Conservation (phyloP, 2,329 filamentous ascomycete genomes). For the Furcasterigmium furcatum region DNA sequence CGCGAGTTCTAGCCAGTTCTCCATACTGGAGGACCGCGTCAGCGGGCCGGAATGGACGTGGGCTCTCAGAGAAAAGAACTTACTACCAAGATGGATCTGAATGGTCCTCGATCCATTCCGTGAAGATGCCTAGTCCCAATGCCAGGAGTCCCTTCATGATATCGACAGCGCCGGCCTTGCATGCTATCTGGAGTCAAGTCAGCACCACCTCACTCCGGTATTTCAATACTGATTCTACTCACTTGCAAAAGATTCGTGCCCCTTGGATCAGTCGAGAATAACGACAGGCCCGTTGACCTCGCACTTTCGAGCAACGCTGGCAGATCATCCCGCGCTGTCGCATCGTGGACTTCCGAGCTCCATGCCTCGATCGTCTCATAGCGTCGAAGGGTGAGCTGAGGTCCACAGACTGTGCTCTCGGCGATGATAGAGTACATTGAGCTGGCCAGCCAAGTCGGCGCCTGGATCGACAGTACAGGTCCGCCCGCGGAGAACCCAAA, state of each 20-base stretch:
- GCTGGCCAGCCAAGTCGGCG: not conserved
- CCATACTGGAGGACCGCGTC: no score
- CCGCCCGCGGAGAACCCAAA: no score
- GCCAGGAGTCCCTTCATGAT: not conserved
- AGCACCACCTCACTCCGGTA: no score
- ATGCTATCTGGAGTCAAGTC: not conserved
- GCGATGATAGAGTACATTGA: not conserved
- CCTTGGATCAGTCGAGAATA: not conserved
- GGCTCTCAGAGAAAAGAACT: no score
- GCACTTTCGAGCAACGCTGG: not conserved
- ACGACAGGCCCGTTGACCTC: not conserved
- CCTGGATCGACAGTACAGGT: not conserved
- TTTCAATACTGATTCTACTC: no score
- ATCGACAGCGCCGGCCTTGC: not conserved
- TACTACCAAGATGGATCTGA: no score
- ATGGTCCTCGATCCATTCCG: no score
- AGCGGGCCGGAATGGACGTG: no score
- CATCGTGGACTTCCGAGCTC: not conserved
- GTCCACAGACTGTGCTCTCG: not conserved
- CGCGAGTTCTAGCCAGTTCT: no score
- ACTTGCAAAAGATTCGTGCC: not conserved
- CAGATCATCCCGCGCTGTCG: not conserved
- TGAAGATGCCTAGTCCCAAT: not conserved
- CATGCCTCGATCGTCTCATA: not conserved
- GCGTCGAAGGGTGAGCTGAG: not conserved